phyloP scores from a whole-genome alignment of 495 filamentous ascomycete genomes.

The Penicillium crystallinum region DNA sequence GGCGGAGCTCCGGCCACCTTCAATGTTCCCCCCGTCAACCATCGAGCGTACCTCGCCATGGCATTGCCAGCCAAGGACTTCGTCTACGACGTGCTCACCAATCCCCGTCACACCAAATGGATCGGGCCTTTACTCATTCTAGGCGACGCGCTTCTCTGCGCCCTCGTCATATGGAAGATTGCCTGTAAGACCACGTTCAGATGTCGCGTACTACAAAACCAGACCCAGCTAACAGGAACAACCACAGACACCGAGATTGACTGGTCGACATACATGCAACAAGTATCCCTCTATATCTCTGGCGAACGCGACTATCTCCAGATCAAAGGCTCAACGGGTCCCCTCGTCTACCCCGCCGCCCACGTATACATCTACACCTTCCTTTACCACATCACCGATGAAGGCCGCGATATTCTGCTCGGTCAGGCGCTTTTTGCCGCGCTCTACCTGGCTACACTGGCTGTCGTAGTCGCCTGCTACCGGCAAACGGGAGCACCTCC shows the following conservation, averaged over 20 bases:
- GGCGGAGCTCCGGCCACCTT: constrained; percentile 13
- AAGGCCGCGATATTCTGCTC: constrained; percentile 67
- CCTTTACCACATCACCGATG: constrained; percentile 71
- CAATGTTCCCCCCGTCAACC: constrained; percentile 10
- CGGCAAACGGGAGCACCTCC: constrained; percentile 72
- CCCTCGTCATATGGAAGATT: constrained; percentile 74
- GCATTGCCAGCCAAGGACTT: constrained; percentile 15
- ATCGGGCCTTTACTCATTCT: constrained; percentile 62
- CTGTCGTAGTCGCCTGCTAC: constrained; percentile 78
- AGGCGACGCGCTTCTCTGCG: constrained; percentile 69
- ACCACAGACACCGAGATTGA: constrained; percentile 91
- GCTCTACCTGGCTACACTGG: constrained; percentile 71
- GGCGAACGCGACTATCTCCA: constrained; percentile 85
- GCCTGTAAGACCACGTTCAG: constrained; percentile 59
- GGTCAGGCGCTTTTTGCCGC: constrained; percentile 77
- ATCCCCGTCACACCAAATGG: constrained; percentile 57
- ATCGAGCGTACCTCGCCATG: constrained; percentile 18
- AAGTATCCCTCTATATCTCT: constrained; percentile 68
- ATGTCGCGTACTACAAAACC: constrained; percentile 8
- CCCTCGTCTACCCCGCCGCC: constrained; percentile 87
- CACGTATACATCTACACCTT: constrained; percentile 87
- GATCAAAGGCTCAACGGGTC: constrained; percentile 85
- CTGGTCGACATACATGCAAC: constrained; percentile 96
- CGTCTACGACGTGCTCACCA: constrained; percentile 33
- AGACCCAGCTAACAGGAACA: constrained; percentile 11